phyloP scores from a whole-genome alignment of 352 stramenopile species.

The Aphanomyces stellatus region DNA sequence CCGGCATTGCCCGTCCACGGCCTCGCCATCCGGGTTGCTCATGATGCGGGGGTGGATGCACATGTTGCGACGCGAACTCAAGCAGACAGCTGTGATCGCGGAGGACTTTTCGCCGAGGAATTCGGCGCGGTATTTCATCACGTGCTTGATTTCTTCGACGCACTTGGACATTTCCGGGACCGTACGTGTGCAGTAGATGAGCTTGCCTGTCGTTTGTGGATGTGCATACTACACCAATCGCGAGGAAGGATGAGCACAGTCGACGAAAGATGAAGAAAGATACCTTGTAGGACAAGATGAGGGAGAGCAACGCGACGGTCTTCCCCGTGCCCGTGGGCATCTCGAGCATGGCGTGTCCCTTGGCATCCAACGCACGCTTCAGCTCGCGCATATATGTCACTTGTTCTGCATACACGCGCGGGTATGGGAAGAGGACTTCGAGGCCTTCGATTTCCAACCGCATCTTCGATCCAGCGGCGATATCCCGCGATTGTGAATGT shows the following conservation, averaged over 20 bases:
- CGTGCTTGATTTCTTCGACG: constrained; percentile 96
- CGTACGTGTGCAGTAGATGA: constrained; percentile 99
- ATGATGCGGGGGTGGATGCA: constrained; percentile 96
- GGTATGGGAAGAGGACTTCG: constrained; percentile 97
- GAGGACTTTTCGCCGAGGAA: constrained; percentile 43
- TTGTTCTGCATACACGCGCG: constrained; percentile 97
- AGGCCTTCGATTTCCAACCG: constrained; percentile 94
- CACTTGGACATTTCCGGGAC: constrained; percentile 99
- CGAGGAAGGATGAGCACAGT: not conserved
- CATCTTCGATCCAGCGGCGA: constrained; percentile 38
- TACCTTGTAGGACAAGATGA: constrained; percentile 91
- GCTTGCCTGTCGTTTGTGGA: constrained; percentile 90
- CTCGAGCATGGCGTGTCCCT: constrained; percentile 96
- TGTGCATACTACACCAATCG: constrained; percentile 81
- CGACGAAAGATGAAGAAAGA: not conserved
- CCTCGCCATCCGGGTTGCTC: constrained; percentile 92
- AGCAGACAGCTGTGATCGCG: constrained; percentile 79
- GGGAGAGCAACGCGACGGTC: constrained; percentile 94
- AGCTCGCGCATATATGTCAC: constrained; percentile 99
- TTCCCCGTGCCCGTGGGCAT: constrained; percentile 99
- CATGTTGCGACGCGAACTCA: constrained; percentile 95
- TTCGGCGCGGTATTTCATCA: constrained; percentile 77
- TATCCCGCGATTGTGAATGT: not conserved
- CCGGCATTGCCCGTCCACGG: constrained; percentile 94
- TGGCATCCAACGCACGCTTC: constrained; percentile 95